Evolutionary conservation across 371 early-diverging fungal species (phyloP).

Genomic region (Lichtheimia ramosa): DNA sequence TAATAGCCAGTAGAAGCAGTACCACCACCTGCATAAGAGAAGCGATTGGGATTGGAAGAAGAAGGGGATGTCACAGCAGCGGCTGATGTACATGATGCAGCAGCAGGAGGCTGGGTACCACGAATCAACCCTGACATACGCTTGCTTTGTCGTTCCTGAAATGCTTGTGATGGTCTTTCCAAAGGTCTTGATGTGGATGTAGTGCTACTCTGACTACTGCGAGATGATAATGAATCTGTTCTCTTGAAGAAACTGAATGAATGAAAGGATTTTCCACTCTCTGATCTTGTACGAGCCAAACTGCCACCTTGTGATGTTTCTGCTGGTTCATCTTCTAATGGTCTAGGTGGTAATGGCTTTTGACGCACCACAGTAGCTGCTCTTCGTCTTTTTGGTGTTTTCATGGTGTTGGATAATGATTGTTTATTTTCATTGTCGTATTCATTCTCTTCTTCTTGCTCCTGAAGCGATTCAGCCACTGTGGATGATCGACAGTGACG

Average conservation of each 20-base stretch:
- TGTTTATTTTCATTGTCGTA: too few species aligned
- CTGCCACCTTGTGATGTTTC: too few species aligned
- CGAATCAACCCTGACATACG: constrained; percentile 22
- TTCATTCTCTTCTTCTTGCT: too few species aligned
- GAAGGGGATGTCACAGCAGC: background rate
- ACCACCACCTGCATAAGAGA: constrained; percentile 8
- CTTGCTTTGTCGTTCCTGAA: constrained; percentile 26
- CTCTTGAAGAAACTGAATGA: constrained; percentile 9
- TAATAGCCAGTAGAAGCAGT: constrained; percentile 31
- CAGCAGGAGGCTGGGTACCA: constrained; percentile 5
- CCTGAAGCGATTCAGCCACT: background rate
- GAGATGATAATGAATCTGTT: constrained; percentile 4
- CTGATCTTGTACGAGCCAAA: background rate
- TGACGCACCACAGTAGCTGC: constrained; percentile 11
- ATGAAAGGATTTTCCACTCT: constrained; percentile 6
- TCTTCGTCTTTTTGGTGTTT: constrained; percentile 5
- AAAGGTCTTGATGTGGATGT: constrained; percentile 2
- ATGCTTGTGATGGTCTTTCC: constrained; percentile 22
- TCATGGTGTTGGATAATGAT: background rate
- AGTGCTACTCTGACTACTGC: background rate
- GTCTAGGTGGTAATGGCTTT: constrained; percentile 1
- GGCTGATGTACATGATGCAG: constrained; percentile 2
- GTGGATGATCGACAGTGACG: constrained; percentile 12
- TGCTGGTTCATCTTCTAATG: background rate
- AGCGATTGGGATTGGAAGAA: constrained; percentile 3